Conservation (phyloP, 2,329 filamentous ascomycete species). For the Fusarium sp. region DNA sequence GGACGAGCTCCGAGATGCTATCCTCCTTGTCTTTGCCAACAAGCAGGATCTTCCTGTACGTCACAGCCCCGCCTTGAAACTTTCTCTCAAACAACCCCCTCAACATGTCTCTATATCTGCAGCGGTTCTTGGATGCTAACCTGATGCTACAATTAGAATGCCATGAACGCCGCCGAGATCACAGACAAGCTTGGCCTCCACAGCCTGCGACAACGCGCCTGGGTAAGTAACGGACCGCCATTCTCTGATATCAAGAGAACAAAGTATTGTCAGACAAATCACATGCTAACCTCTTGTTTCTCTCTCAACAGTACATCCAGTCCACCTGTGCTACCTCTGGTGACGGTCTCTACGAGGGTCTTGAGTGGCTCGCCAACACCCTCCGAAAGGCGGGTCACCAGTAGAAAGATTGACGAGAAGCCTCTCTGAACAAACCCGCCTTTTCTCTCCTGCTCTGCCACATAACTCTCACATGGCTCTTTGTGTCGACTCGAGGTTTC, state of each 20-base stretch:
- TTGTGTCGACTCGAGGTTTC: slow-evolving; percentile 58
- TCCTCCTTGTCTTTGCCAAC: slow-evolving; percentile 98
- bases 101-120: slow-evolving; percentile 1
- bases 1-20: slow-evolving; percentile 96
- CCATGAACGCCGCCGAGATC: slow-evolving; percentile 99
- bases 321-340: slow-evolving; percentile 98
- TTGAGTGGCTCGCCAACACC: slow-evolving; percentile 88
- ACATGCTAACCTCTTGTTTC: slow-evolving; percentile 36
- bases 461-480: slow-evolving; percentile 53
- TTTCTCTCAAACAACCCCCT: slow-evolving; percentile 14
- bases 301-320: slow-evolving; percentile 86
- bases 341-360: slow-evolving; percentile 99
- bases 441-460: slow-evolving; percentile 52
- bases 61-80: slow-evolving; percentile 44
- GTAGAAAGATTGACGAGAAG: slow-evolving; percentile 58
- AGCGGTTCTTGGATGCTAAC: slow-evolving; percentile 31
- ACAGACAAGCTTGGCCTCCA: slow-evolving; percentile 99
- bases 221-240: slow-evolving; percentile 73
- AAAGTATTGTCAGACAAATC: neutral
- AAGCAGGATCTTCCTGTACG: slow-evolving; percentile 99
- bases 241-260: neutral
- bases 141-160: slow-evolving; percentile 70
- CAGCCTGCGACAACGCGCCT: slow-evolving; percentile 97
- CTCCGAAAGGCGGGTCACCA: slow-evolving; percentile 78
- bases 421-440: slow-evolving; percentile 46